A percentile compares a stretch with the other conserved stretches of the same genome.
Evolutionary conservation across 345 rosid species (phyloP).

Genomic region (Boechera stricta): DNA sequence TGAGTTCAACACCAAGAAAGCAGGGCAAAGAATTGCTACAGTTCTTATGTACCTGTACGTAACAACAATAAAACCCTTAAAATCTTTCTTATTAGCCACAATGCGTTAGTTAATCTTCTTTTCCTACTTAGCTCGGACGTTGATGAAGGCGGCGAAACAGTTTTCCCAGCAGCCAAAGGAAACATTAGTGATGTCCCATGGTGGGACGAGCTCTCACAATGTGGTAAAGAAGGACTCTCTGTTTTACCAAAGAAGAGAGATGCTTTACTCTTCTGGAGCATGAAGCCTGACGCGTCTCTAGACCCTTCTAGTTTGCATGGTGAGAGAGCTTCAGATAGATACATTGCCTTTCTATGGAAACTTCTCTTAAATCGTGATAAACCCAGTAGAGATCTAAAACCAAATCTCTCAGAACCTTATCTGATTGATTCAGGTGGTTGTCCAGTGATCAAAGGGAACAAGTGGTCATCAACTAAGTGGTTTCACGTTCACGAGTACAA

Average conservation of each 20-base stretch:
- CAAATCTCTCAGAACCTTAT: neutral
- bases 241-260: constrained; percentile 87
- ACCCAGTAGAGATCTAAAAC: neutral
- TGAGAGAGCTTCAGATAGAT: constrained; percentile 45
- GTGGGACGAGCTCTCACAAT: constrained; percentile 86
- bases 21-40: constrained; percentile 90
- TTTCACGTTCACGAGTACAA: constrained; percentile 71
- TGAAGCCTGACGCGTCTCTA: constrained; percentile 73
- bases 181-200: constrained; percentile 79
- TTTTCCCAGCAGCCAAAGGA: constrained; percentile 86
- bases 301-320: constrained; percentile 91
- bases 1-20: constrained; percentile 72
- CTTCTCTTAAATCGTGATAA: too few species aligned
- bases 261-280: constrained; percentile 93
- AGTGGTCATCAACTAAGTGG: constrained; percentile 99
- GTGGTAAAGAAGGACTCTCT: constrained; percentile 80
- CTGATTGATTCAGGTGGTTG: constrained; percentile 62
- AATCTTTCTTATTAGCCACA: neutral
- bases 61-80: constrained; percentile 6
- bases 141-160: constrained; percentile 96
- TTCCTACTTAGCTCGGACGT: constrained; percentile 66
- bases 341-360: neutral
- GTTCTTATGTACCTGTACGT: constrained; percentile 95
- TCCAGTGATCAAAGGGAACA: constrained; percentile 85
- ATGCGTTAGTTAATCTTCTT: neutral